These are phyloP conservation scores for Metschnikowia santaceciliae DNA, from an alignment of 805 yeast species.

Conservation along the genomic window DNA sequence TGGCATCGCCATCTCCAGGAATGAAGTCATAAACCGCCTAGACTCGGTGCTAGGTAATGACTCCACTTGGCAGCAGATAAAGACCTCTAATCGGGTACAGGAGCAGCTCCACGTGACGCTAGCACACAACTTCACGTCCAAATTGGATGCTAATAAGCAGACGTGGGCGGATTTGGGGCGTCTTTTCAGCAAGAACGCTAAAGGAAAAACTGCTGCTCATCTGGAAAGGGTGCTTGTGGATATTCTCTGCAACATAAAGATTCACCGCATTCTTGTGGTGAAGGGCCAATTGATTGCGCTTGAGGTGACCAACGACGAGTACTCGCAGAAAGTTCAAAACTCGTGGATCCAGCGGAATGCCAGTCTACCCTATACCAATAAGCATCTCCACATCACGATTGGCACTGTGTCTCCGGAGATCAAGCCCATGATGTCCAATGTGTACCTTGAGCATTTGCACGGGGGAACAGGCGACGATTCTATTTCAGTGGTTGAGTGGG, in stretches of 20 bases:
- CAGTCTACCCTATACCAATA: conserved; percentile 36
- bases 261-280: conserved; percentile 49
- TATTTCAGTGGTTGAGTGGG: conserved; percentile 6
- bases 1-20: conserved; percentile 7
- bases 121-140: conserved; percentile 39
- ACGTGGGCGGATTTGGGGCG: conserved; percentile 12
- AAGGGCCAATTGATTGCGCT: conserved; percentile 49
- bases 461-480: conserved; percentile 5
- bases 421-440: conserved; percentile 13
- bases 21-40: conserved; percentile 10
- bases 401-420: conserved; percentile 42
- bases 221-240: conserved; percentile 12
- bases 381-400: conserved; percentile 61
- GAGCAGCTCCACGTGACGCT: conserved; percentile 64
- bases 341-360: not conserved
- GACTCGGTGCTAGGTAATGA: conserved; percentile 8
- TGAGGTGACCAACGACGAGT: conserved; percentile 16
- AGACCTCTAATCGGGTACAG: conserved; percentile 40
- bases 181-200: conserved; percentile 6
- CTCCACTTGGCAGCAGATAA: conserved; percentile 23
- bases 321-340: not conserved
- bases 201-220: conserved; percentile 28
- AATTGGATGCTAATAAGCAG: not conserved
- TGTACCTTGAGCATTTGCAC: conserved; percentile 9
- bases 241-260: conserved; percentile 34